Conservation (phyloP, 495 filamentous ascomycete genomes). For the Xylaria curta region DNA sequence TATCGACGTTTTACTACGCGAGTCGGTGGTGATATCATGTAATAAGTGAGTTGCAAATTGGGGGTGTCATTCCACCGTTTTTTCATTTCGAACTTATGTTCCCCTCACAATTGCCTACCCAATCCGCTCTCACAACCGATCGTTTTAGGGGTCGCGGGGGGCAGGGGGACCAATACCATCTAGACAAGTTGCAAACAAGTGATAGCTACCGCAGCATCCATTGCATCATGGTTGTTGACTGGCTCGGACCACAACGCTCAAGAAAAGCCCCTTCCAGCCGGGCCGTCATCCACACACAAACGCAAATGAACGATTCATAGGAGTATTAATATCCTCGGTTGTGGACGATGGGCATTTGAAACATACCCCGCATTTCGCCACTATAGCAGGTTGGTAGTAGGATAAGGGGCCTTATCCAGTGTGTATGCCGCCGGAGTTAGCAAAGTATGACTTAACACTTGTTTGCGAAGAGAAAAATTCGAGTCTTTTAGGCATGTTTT, state of each 20-base stretch:
- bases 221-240: conserved; percentile 1
- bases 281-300: not conserved
- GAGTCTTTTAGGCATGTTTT: not conserved
- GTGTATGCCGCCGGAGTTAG: too few species aligned
- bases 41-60: not conserved
- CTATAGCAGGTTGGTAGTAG: not conserved
- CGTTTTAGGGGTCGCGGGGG: not conserved
- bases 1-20: not conserved
- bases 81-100: not conserved
- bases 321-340: not conserved
- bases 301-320: not conserved
- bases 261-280: not conserved
- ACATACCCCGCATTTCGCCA: not conserved
- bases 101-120: not conserved
- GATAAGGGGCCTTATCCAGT: too few species aligned
- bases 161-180: conserved; percentile 17
- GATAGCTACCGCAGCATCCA: conserved; percentile 13
- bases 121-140: not conserved
- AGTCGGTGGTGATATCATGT: not conserved
- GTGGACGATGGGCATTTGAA: not conserved
- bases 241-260: not conserved
- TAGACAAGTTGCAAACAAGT: conserved; percentile 24
- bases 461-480: not conserved
- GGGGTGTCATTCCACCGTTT: not conserved
- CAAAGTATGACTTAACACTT: not conserved